Evolutionary conservation across 768 basidiomycete species (phyloP), one percentile per base, ranked within the genome.

Genomic region (Pholiota microspora): DNA sequence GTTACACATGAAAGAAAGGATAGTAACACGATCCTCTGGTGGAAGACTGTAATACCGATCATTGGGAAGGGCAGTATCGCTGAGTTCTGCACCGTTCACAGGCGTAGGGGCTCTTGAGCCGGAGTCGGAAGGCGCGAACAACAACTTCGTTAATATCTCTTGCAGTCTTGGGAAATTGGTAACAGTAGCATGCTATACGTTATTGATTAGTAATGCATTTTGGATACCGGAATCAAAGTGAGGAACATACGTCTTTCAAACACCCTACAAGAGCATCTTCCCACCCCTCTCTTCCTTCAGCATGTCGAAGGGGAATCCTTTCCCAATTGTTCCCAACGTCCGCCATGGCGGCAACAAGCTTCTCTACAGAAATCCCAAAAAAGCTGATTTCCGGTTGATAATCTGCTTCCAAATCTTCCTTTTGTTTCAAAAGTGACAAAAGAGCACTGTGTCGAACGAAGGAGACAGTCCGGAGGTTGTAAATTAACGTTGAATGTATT

Each of bases 311-410:
- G 24, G 88, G 86, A 3, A 89, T 80, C 49, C 86, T 82, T 71
- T 92, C 87, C 90, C 92, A 94, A 64, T 86, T 89, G 64, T 89
- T 89, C n/a, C 89, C 91, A 34, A 86, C 76, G 57, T 90, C 89
- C 31, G 86, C 84, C 81, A 90, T 85, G 23, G 85, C 85, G 35
- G 75, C 77, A 15, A 78, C 79, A 9, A 94, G 73, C 32, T 84
- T 73, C 25, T 88, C 85, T 10, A 87, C 75, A 6, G 80, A 71
- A 35, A 91, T 73, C 3, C 86, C 88, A 3, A 82, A 67, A 1
- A 77, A 67, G 45, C 70, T 64, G 46, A 73, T 70, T 40, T 82
- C 77, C 16, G 74, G 71, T 10, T 71, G 71, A 4, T 70, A 67
- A 44, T 77, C 73, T 21, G 74, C 67, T 42, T 75, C 68, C 32